Evolutionary conservation across 768 basidiomycete genomes (phyloP).

Genomic region (Rhodocollybia butyracea): DNA sequence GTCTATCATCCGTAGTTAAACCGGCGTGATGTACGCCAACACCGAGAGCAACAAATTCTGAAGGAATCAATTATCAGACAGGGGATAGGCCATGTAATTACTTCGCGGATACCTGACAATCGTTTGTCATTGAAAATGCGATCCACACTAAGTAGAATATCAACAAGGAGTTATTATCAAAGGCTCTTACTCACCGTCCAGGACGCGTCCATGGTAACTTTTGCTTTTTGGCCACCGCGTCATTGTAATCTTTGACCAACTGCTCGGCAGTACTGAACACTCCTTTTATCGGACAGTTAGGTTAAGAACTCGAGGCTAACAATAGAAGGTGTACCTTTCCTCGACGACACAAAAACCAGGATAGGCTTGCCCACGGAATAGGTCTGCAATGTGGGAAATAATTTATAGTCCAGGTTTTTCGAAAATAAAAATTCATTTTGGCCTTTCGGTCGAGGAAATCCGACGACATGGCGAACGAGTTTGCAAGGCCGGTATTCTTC

Average conservation of each 20-base stretch:
- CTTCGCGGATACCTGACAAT: slow-evolving; percentile 47
- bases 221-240: slow-evolving; percentile 45
- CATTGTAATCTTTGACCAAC: slow-evolving; percentile 68
- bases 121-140: slow-evolving; percentile 65
- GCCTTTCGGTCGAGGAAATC: slow-evolving; percentile 55
- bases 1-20: slow-evolving; percentile 68
- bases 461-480: slow-evolving; percentile 69
- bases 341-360: slow-evolving; percentile 83
- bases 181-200: slow-evolving; percentile 34
- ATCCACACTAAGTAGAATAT: slow-evolving; percentile 40
- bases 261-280: slow-evolving; percentile 70
- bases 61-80: not conserved
- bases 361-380: slow-evolving; percentile 81
- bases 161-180: not conserved
- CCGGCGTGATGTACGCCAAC: slow-evolving; percentile 95
- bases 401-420: slow-evolving; percentile 63
- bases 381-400: slow-evolving; percentile 70
- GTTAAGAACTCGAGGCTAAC: not conserved
- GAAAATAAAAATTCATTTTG: slow-evolving; percentile 81
- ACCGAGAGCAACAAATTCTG: slow-evolving; percentile 67
- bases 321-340: slow-evolving; percentile 56
- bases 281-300: slow-evolving; percentile 29
- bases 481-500: slow-evolving; percentile 90
- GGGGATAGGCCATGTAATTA: not conserved
- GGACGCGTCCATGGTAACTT: slow-evolving; percentile 69